Percentiles rank a stretch among this genome's conserved stretches.
These are phyloP conservation scores for Cryptococcus sp. DNA, from an alignment of 1,284 basidiomycete species.

Conservation along the genomic window DNA sequence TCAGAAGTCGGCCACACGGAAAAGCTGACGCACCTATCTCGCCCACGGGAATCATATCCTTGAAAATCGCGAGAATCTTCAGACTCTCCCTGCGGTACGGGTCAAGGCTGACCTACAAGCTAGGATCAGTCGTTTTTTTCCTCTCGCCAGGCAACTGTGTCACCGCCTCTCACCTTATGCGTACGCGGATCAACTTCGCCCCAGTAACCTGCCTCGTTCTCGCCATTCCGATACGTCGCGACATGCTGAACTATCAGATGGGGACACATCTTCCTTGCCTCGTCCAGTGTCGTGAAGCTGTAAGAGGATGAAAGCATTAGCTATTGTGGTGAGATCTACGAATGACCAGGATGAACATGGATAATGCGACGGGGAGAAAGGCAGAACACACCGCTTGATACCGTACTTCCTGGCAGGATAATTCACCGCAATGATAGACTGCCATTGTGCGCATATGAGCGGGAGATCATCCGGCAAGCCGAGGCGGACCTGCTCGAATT, in stretches of 20 bases:
- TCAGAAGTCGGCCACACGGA: background rate
- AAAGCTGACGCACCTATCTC: conserved; percentile 63
- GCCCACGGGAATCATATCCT: conserved; percentile 67
- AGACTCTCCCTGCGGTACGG: conserved; percentile 86
- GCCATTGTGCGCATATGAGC: conserved; percentile 92
- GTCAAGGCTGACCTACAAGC: conserved; percentile 81
- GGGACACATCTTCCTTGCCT: conserved; percentile 84
- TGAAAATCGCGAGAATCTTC: conserved; percentile 86
- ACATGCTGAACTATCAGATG: conserved; percentile 85
- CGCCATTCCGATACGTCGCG: conserved; percentile 84
- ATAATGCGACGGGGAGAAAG: conserved; percentile 9
- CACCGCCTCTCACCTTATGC: conserved; percentile 74
- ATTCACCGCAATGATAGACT: conserved; percentile 84
- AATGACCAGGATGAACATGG: background rate
- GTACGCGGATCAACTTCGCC: conserved; percentile 79
- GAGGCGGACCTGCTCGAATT: conserved; percentile 84
- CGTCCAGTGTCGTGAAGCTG: conserved; percentile 57
- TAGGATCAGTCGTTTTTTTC: background rate
- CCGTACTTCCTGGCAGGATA: conserved; percentile 90
- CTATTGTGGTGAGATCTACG: too few species aligned
- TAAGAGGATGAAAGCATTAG: background rate
- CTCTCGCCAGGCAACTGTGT: background rate
- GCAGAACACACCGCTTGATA: conserved; percentile 68
- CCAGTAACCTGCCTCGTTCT: conserved; percentile 84
- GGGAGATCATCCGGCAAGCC: conserved; percentile 70